A percentile compares a stretch with the other conserved stretches of the same genome.
These are phyloP conservation scores for Hansenula sp. DNA, from an alignment of 1,139 yeast genomes.

Conservation along the genomic window DNA sequence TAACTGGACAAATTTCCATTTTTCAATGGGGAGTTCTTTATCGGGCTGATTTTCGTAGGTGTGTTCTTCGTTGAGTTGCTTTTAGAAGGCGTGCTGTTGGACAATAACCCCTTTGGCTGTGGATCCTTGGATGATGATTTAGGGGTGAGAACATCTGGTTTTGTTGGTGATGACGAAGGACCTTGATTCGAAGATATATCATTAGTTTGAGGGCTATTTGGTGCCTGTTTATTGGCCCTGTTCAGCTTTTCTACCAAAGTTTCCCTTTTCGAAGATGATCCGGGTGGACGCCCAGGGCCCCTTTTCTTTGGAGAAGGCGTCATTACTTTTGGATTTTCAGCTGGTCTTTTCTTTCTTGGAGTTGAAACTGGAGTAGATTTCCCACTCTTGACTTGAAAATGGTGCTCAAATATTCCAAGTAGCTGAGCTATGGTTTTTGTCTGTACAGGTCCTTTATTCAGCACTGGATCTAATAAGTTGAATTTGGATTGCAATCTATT, in stretches of 20 bases:
- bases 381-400: not conserved
- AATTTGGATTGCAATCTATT: constrained; percentile 43
- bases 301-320: constrained; percentile 5
- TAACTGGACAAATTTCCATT: not conserved
- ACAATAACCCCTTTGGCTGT: not conserved
- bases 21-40: not conserved
- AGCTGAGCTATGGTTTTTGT: constrained; percentile 35
- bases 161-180: not conserved
- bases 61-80: too few species aligned
- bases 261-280: constrained; percentile 8
- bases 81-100: not conserved
- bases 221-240: constrained; percentile 10
- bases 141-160: not conserved
- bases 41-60: too few species aligned
- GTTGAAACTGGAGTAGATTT: constrained; percentile 8
- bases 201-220: constrained; percentile 1
- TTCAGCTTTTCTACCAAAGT: constrained; percentile 14
- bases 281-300: constrained; percentile 13
- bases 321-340: not conserved
- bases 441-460: constrained; percentile 54
- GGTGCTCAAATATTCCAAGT: constrained; percentile 11
- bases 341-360: constrained; percentile 10
- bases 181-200: not conserved
- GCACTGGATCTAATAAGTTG: constrained; percentile 43
- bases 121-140: too few species aligned